A percentile compares a stretch with the other conserved stretches of the same genome.
Conservation (phyloP, 345 rosid species). For the Firmiana major region DNA sequence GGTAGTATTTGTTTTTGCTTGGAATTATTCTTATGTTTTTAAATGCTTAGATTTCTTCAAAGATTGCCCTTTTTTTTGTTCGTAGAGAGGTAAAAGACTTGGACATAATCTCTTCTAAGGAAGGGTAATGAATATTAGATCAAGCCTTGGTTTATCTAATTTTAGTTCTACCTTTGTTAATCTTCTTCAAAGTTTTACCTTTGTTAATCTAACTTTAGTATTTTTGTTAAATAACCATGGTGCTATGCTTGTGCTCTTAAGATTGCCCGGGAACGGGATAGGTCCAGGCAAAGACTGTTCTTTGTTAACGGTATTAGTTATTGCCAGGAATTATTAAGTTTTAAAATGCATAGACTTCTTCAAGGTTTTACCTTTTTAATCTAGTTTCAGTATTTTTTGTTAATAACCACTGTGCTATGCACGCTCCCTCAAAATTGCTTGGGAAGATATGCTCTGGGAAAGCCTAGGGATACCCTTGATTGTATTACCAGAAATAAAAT, state of each 20-base stretch:
- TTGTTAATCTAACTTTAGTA: neutral
- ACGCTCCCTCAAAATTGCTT: neutral
- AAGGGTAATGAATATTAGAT: too few relatives aligned
- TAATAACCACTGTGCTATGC: neutral
- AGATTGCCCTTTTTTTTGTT: neutral
- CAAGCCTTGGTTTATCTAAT: too few relatives aligned
- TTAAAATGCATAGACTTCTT: neutral
- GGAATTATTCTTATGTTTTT: neutral
- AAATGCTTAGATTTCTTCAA: neutral
- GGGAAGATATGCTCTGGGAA: neutral
- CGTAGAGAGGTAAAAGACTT: too few relatives aligned
- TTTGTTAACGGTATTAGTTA: neutral
- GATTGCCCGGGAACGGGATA: neutral
- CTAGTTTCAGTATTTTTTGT: neutral
- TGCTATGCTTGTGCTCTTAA: neutral
- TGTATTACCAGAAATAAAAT: neutral
- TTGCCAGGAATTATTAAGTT: neutral
- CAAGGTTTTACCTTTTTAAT: neutral
- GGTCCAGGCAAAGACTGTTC: neutral
- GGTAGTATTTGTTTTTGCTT: neutral
- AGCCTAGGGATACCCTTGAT: neutral
- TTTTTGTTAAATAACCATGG: neutral
- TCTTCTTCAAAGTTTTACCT: neutral
- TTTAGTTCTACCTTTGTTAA: too few relatives aligned
- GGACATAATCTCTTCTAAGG: too few relatives aligned